Evolutionary conservation across 2,329 filamentous ascomycete genomes (phyloP), one percentile per base, ranked within the genome.

Genomic region (Magnaporthiopsis incrustans): DNA sequence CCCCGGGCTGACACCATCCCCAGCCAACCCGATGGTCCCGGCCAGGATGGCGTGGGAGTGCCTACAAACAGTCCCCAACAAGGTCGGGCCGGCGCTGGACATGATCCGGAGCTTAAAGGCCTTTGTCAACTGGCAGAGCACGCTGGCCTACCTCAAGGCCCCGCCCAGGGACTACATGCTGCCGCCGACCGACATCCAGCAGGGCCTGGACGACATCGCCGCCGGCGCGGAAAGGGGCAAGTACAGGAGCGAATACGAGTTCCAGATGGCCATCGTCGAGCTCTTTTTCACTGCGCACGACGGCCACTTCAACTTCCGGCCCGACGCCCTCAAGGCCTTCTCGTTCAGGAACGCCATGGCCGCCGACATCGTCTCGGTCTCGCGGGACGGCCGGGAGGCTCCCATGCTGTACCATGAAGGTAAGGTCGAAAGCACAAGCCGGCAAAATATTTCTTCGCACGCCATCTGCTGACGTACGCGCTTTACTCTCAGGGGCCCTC

Each of bases 111-210:
- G 74, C 58, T 69, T 78, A 25, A 70, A 71, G 66, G 77, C 77
- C 1, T 79, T 79, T 67, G 63, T 78, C 38, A 75, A 77, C 65
- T 79, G 75, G 75, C 76, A 78, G 67, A 73, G 71, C 59, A 76
- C 78, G 67, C 67, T 72, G 2, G 70, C 69, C 6, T 78, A 75
- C 69, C 75, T 76, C 70, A 76, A 75, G 64, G 68, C 76, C 62
- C 76, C 76, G 15, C 76, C 76, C 1, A 30, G 26, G 10, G 71
- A 72, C 62, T 78, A 78, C 68, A 63, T 63, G 66, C 77, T 74
- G 65, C 75, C 75, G 38, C 70, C 71, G 32, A 74, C 76, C 59
- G 76, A 79, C 67, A 70, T 79, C 57, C 77, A 72, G 65, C 74
- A 66, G 7, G 73, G 69, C 25, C 70, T 79, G 22, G 72, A 69